Base-by-base conservation (phyloP, 2,329 filamentous ascomycete genomes). In the Bipolaris victoriae region DNA sequence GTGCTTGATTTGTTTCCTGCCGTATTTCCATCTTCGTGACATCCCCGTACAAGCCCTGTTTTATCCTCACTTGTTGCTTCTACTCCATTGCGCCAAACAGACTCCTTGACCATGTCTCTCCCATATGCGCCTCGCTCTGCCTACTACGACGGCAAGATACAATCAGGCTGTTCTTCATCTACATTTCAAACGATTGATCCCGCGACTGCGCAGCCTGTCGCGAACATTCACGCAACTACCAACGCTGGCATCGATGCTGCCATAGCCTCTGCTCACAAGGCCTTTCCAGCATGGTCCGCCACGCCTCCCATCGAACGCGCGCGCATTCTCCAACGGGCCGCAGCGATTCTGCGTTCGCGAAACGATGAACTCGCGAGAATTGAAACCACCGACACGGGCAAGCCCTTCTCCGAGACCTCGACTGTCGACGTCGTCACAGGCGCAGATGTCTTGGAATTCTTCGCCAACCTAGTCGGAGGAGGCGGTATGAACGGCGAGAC, bases 361-460 rank as follows among this genome's bases (percentile, higher is more conserved):
- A 96, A 96, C 76, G 90, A 96, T 70, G 86, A 88, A 55, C 88
- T 96, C 40, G 92, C 92, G 49, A 83, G 83, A 55, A 81, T 91
- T 54, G 92, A 96, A 79, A 96, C 91, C 1, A 82, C 89, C 69
- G 92, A 96, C 76, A 96, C 92, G 0, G 92, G 92, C 72, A 96
- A 96, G 76, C 86, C 92, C 7, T 94, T 85, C 77, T 89, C 89
- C 3, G 92, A 96, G 78, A 96, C 92, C 3, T 90, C 88, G 51
- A 87, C 88, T 0, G 91, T 96, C 26, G 92, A 97, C 72, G 83
- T 96, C 20, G 84, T 88, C 40, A 95, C 91, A 0, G 91, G 92
- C 46, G 90, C 90, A 22, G 92, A 96, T 75, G 90, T 93, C 29
- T 83, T 96, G 58, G 91, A 95, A 75, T 96, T 92, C 80, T 96